These are phyloP conservation scores for Blastomyces parvus DNA, from an alignment of 2,329 filamentous ascomycete species.

Conservation along the genomic window DNA sequence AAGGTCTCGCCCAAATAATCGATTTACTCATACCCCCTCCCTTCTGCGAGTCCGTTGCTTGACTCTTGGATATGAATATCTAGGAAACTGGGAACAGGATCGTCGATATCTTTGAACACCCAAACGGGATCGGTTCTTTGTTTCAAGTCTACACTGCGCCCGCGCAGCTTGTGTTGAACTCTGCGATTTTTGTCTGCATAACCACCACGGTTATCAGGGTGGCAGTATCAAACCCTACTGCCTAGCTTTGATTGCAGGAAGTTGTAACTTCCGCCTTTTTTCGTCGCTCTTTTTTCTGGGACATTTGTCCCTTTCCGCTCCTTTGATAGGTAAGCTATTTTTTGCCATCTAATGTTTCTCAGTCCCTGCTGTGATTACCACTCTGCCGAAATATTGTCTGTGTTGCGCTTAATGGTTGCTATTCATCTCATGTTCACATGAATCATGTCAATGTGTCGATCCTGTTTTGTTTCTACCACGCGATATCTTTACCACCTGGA, in stretches of 20 bases:
- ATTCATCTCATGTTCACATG: neutral
- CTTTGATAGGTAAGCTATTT: conserved; percentile 11
- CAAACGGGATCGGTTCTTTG: neutral
- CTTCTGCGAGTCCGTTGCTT: neutral
- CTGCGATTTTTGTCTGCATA: neutral
- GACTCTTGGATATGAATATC: neutral
- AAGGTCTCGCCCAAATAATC: neutral
- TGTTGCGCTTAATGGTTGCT: neutral
- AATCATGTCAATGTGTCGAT: conserved; percentile 4
- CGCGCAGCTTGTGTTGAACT: neutral
- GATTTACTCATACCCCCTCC: neutral
- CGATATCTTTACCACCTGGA: neutral
- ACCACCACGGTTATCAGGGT: neutral
- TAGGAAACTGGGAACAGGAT: neutral
- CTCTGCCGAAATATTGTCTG: neutral
- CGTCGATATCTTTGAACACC: neutral
- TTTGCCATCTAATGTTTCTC: neutral
- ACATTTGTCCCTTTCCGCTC: conserved; percentile 15
- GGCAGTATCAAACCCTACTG: neutral
- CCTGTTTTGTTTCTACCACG: neutral
- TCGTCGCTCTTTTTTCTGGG: conserved; percentile 9
- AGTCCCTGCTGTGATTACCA: neutral
- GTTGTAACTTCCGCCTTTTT: neutral
- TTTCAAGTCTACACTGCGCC: neutral
- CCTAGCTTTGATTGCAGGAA: neutral